Base-by-base conservation (phyloP, 2,329 filamentous ascomycete species). In the Domatiomyces globalis region DNA sequence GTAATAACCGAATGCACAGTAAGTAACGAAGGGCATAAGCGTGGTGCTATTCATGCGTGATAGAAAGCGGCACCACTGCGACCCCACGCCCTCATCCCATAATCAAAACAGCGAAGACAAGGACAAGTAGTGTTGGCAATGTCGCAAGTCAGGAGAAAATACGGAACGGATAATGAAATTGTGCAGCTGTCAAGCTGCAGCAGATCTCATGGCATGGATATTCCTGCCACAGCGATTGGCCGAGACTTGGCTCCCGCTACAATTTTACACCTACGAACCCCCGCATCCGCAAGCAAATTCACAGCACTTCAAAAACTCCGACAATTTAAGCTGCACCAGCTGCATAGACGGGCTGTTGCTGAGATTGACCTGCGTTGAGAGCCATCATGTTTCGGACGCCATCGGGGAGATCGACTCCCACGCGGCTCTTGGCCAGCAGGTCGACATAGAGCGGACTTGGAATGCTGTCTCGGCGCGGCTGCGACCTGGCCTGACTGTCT, bases 391-490 rank as follows among this genome's bases (percentile, higher is more conserved):
- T 71, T 62, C 70, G 67, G 62, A 71, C 69, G 45, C 69, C 80
- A 54, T 83, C 71, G 48, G 80, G 78, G 22, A 83, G 81, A 67
- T 84, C 79, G 36, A 96, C 92, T 62, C 88, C 92, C 49, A 98
- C 88, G 64, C 92, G 84, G 77, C 95, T 88, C 77, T 90, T 94
- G 69, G 85, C 84, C 57, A 98, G 73, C 59, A 96, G 79, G 67
- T 96, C 90, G 19, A 95, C 84, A 66, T 96, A 77, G 53, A 95
- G 77, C 62, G 89, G 85, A 61, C 80, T 88, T 27, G 90, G 90
- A 61, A 84, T 81, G 76, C 87, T 94, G 71, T 90, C 87, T 72
- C 86, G 85, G 68, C 84, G 71, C 2, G 78, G 77, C 54, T 76
- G 73, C 62, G 81, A 86, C 51, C 83, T 77, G 50, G 78, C 73